A percentile compares a stretch with the other conserved stretches of the same genome.
phyloP scores from a whole-genome alignment of 345 rosid genomes.

The Eucalyptus regnans region DNA sequence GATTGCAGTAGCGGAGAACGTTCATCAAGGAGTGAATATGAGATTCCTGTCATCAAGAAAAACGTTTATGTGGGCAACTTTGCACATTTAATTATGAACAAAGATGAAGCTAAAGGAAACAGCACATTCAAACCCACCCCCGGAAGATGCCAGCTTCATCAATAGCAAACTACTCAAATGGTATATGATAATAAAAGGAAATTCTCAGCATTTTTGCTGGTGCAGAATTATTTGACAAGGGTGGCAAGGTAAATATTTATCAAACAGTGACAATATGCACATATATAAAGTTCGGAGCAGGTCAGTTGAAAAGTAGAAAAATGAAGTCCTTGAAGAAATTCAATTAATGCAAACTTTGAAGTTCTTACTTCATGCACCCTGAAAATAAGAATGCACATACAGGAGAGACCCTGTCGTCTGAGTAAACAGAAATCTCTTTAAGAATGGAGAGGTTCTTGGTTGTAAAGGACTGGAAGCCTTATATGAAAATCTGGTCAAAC shows the following conservation, averaged over 20 bases:
- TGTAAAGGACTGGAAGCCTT: neutral
- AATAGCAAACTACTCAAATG: neutral
- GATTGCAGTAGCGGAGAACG: conserved; percentile 90
- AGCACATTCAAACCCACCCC: neutral
- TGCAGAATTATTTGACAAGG: neutral
- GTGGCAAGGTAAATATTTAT: neutral
- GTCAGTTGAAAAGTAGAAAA: neutral
- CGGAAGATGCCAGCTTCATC: neutral
- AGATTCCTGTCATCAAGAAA: conserved; percentile 54
- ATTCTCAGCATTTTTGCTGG: neutral
- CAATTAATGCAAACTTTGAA: neutral
- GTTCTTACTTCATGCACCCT: neutral
- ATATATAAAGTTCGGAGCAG: neutral
- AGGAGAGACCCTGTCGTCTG: neutral
- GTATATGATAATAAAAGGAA: neutral
- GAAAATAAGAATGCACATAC: neutral
- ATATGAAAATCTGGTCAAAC: neutral
- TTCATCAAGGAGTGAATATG: conserved; percentile 97
- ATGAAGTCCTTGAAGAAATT: neutral
- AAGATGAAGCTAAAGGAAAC: neutral
- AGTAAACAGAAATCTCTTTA: neutral
- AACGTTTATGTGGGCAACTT: neutral
- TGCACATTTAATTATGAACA: neutral
- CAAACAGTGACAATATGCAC: neutral
- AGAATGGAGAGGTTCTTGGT: neutral